Percentiles rank a stretch among this genome's conserved stretches.
These are phyloP conservation scores for Botrytis aclada DNA, from an alignment of 2,329 filamentous ascomycete genomes.

Conservation along the genomic window DNA sequence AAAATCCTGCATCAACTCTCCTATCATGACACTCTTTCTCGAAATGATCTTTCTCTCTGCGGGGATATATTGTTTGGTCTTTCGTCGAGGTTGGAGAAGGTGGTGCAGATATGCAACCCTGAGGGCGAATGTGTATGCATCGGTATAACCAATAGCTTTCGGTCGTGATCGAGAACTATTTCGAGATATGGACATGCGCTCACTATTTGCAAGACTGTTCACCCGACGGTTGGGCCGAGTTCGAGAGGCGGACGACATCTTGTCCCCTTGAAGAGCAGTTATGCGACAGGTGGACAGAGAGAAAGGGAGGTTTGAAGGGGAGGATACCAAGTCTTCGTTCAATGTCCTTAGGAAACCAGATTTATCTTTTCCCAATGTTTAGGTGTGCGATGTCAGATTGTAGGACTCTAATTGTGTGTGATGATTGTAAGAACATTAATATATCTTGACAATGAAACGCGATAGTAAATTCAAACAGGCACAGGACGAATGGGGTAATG, in stretches of 20 bases:
- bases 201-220: constrained; percentile 33
- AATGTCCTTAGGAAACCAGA: neutral
- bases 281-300: neutral
- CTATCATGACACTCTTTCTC: constrained; percentile 67
- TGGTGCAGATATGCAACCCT: constrained; percentile 90
- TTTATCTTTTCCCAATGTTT: neutral
- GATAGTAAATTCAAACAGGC: constrained; percentile 3
- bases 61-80: constrained; percentile 81
- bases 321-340: neutral
- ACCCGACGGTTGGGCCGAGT: constrained; percentile 35
- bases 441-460: constrained; percentile 10
- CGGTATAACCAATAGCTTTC: constrained; percentile 60
- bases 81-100: constrained; percentile 84
- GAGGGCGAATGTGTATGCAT: constrained; percentile 88
- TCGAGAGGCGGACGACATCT: constrained; percentile 34
- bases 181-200: constrained; percentile 31
- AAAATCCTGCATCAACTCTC: constrained; percentile 88
- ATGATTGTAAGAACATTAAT: constrained; percentile 9
- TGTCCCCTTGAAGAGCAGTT: constrained; percentile 4
- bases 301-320: neutral
- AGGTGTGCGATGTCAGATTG: neutral
- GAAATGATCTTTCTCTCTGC: constrained; percentile 48
- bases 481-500: neutral
- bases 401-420: neutral
- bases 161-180: constrained; percentile 46